These are phyloP conservation scores for Geotrichum citri-aurantii DNA, from an alignment of 1,139 yeast genomes.

Conservation along the genomic window DNA sequence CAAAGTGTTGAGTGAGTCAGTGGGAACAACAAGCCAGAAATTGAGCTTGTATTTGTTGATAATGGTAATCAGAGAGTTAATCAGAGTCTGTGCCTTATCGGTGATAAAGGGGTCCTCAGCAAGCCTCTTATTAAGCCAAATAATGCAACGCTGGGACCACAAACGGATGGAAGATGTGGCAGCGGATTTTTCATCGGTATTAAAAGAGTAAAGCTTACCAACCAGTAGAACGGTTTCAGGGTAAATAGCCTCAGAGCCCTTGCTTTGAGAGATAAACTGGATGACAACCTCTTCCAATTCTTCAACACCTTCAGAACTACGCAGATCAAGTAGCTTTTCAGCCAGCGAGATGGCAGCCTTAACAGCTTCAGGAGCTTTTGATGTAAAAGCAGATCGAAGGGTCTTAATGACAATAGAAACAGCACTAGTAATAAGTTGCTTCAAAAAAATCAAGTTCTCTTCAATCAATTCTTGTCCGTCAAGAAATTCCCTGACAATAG, in stretches of 20 bases:
- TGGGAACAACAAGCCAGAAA: conserved; percentile 47
- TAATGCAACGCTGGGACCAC: conserved; percentile 23
- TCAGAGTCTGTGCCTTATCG: conserved; percentile 11
- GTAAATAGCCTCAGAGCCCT: conserved; percentile 14
- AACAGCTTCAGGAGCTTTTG: conserved; percentile 13
- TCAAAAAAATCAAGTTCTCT: conserved; percentile 2
- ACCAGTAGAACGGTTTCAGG: conserved; percentile 13
- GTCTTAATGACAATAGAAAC: conserved; percentile 1
- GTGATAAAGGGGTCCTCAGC: conserved; percentile 24
- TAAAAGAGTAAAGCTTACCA: conserved; percentile 9
- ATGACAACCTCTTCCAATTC: conserved; percentile 3
- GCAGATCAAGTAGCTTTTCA: conserved; percentile 2
- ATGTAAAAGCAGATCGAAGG: neutral
- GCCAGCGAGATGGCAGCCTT: conserved; percentile 9
- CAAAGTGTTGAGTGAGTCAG: conserved; percentile 54
- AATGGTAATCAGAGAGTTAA: conserved; percentile 5
- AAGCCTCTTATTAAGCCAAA: conserved; percentile 29
- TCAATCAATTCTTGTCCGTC: neutral
- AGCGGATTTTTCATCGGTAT: neutral
- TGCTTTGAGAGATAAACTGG: conserved; percentile 9
- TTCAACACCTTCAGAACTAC: neutral
- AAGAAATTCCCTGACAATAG: conserved; percentile 14
- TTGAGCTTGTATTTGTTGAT: conserved; percentile 22
- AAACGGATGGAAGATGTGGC: conserved; percentile 14
- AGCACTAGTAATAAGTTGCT: conserved; percentile 1